These are phyloP conservation scores for Persicaria maculosa DNA, from an alignment of 148 eudicot species.

Conservation along the genomic window DNA sequence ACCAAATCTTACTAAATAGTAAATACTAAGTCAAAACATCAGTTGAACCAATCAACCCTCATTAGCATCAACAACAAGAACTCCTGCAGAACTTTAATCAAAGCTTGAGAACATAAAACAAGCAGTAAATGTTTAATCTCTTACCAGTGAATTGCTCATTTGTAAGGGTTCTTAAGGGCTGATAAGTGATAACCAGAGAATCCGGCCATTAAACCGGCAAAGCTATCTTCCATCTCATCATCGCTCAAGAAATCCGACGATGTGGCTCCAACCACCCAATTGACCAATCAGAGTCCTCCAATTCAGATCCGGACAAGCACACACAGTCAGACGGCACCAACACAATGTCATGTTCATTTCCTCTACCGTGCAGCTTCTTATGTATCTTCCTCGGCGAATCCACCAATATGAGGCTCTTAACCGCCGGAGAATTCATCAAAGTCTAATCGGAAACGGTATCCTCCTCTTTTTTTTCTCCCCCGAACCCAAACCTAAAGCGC, in stretches of 20 bases:
- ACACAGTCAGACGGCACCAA: slow-evolving; percentile 79
- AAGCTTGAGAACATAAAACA: too few relatives aligned
- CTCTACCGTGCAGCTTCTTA: slow-evolving; percentile 52
- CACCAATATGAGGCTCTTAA: slow-evolving; percentile 8
- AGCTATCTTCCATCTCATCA: slow-evolving; percentile 68
- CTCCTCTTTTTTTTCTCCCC: slow-evolving; percentile 35
- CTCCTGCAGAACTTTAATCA: too few relatives aligned
- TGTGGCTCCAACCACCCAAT: slow-evolving; percentile 94
- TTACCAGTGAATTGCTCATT: slow-evolving; percentile 38
- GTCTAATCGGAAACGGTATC: slow-evolving; percentile 36
- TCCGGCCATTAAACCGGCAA: slow-evolving; percentile 36
- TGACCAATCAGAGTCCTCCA: slow-evolving; percentile 91
- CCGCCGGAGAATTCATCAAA: slow-evolving; percentile 32
- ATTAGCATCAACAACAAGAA: too few relatives aligned
- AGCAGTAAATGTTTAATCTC: too few relatives aligned
- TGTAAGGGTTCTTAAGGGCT: slow-evolving; percentile 31
- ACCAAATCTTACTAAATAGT: too few relatives aligned
- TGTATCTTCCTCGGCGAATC: slow-evolving; percentile 35
- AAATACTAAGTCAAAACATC: too few relatives aligned
- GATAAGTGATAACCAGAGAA: slow-evolving; percentile 22
- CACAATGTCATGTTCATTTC: slow-evolving; percentile 60
- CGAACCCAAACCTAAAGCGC: slow-evolving; percentile 21
- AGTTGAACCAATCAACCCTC: too few relatives aligned
- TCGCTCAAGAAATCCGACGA: slow-evolving; percentile 73
- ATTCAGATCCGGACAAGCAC: slow-evolving; percentile 68